phyloP scores from a whole-genome alignment of 495 filamentous ascomycete genomes.

The Lophium mytilinum region DNA sequence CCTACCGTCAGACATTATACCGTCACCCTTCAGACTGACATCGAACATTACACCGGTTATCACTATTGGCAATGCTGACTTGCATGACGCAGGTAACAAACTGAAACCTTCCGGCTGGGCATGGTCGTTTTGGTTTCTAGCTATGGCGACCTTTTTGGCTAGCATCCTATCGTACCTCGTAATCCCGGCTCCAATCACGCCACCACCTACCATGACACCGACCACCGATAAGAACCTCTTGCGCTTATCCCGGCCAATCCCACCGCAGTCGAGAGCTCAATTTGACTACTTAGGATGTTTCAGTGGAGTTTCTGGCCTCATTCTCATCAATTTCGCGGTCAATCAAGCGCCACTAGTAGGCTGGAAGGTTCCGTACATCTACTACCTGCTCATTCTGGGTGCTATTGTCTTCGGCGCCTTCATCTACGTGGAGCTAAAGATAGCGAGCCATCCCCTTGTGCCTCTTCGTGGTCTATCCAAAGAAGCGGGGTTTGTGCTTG shows the following conservation, averaged over 20 bases:
- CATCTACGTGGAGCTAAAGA: conserved; percentile 36
- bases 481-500: conserved; percentile 40
- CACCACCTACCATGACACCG: background rate
- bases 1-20: background rate
- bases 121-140: conserved; percentile 18
- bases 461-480: conserved; percentile 36
- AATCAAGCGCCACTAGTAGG: conserved; percentile 43
- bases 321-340: conserved; percentile 44
- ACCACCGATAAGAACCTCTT: background rate
- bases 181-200: conserved; percentile 13
- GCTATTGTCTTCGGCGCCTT: conserved; percentile 35
- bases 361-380: conserved; percentile 42
- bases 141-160: background rate
- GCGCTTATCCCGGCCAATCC: background rate
- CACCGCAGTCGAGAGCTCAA: background rate
- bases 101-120: conserved; percentile 17
- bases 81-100: background rate
- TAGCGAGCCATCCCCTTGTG: conserved; percentile 37
- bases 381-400: conserved; percentile 41
- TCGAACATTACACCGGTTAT: no score
- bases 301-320: conserved; percentile 28
- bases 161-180: conserved; percentile 11
- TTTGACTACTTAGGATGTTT: conserved; percentile 26
- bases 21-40: no score
- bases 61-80: no score